These are phyloP conservation scores for Suillus americanus DNA, from an alignment of 768 basidiomycete species.

Conservation along the genomic window DNA sequence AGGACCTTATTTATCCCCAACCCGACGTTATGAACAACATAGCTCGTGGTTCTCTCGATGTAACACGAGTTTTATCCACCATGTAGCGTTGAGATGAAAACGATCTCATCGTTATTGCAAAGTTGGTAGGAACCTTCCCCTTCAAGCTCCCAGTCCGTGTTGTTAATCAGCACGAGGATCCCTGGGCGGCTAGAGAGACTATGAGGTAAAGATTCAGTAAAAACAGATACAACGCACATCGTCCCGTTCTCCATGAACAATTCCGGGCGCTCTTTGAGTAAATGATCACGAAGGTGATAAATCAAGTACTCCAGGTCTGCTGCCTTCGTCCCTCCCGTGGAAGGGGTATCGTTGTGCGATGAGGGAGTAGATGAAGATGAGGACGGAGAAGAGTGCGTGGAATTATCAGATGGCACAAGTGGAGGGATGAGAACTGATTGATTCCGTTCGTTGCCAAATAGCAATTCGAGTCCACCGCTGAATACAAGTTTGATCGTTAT, in stretches of 20 bases:
- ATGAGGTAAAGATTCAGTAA: slow-evolving; percentile 1
- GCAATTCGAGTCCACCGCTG: slow-evolving; percentile 81
- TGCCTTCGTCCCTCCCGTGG: slow-evolving; percentile 34
- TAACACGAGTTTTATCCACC: slow-evolving; percentile 56
- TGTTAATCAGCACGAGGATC: slow-evolving; percentile 94
- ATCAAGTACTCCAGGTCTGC: slow-evolving; percentile 78
- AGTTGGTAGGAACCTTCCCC: slow-evolving; percentile 87
- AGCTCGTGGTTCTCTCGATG: neutral
- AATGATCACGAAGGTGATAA: slow-evolving; percentile 68
- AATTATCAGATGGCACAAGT: slow-evolving; percentile 38
- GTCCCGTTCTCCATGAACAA: slow-evolving; percentile 86
- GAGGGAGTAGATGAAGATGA: slow-evolving; percentile 6
- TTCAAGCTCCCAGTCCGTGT: slow-evolving; percentile 97
- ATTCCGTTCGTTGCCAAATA: slow-evolving; percentile 70
- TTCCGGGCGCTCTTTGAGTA: slow-evolving; percentile 83
- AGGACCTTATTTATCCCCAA: neutral
- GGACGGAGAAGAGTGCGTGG: slow-evolving; percentile 18
- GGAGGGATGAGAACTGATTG: slow-evolving; percentile 59
- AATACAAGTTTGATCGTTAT: slow-evolving; percentile 66
- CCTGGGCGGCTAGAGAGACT: slow-evolving; percentile 77
- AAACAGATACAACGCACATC: slow-evolving; percentile 56
- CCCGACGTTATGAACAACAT: neutral
- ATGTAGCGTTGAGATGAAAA: slow-evolving; percentile 96
- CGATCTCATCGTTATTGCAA: slow-evolving; percentile 80
- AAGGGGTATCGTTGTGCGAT: slow-evolving; percentile 1